Base-by-base conservation (phyloP, 352 stramenopile species). In the Globisporangium rhizosaccharum region DNA sequence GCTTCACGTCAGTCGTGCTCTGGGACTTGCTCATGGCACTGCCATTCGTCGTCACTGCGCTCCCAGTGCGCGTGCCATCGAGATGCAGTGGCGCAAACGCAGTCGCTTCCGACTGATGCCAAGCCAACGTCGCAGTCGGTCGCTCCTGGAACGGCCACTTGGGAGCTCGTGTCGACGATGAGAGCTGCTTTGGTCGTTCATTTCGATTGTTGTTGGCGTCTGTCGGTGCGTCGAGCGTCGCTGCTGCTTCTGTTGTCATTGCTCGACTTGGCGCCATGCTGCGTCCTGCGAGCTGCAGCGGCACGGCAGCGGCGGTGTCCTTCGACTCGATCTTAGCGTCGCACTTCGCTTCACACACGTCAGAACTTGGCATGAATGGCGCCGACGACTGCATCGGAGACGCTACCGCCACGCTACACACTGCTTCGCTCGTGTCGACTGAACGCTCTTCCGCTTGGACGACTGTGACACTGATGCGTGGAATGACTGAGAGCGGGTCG, bases 231-330 rank as follows among this genome's bases (percentile, higher is more conserved):
- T 51, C 18, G 6, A 14, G 4, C 3, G 26, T 3, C 26, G 25
- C 25, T 14, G 15, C 30, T 4, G 39, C 23, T 28, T 11, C 25
- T 42, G 25, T 5, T 20, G 17, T 33, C 23, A 18, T 17, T 17
- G 41, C 14, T 46, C 11, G 41, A 23, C 26, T 10, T 42, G 37
- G 44, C 7, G 30, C 44, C 28, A 54, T 41, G 3, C 45, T n/a
- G 14, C 28, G 55, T 11, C 55, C 55, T 53, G 45, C 33, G 18
- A 61, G 55, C 33, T 59, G 44, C 44, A 59, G 30, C 8, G 18
- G 17, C 26, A 17, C 23, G 1, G 15, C 9, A 18, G 14, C 23
- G 1, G 15, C 9, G 8, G 14, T 8, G 10, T 51, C 11, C 10
- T 10, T 51, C 2, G 10, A 23, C 26, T 42, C 30, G 25, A 18